Percentiles rank a stretch among this genome's conserved stretches.
These are phyloP conservation scores for Candida sanyaensis DNA, from an alignment of 1,139 yeast species.

Conservation along the genomic window DNA sequence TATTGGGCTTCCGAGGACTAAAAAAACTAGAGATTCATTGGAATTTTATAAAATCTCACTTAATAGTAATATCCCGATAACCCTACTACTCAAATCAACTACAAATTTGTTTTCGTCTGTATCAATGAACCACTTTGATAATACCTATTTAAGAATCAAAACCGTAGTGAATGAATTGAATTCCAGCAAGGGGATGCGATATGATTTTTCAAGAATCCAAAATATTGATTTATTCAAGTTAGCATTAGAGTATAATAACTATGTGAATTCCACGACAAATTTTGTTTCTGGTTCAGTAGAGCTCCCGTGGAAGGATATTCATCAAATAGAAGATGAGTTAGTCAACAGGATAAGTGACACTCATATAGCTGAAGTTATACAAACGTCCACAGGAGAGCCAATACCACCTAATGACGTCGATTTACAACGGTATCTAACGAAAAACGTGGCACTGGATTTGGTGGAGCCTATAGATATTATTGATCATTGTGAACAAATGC, in stretches of 20 bases:
- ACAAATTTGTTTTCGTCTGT: slow-evolving; percentile 31
- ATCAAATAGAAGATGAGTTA: slow-evolving; percentile 8
- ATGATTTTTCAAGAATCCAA: slow-evolving; percentile 3
- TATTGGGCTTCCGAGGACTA: slow-evolving; percentile 15
- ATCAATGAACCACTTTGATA: slow-evolving; percentile 27
- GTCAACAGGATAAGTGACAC: slow-evolving; percentile 2
- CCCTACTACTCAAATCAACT: slow-evolving; percentile 31
- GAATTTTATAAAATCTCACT: slow-evolving; percentile 33
- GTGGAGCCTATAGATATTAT: background rate
- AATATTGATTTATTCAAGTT: slow-evolving; percentile 31
- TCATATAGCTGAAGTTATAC: background rate
- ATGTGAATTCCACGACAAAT: background rate
- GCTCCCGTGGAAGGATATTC: slow-evolving; percentile 12
- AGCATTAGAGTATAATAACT: slow-evolving; percentile 20
- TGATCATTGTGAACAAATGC: slow-evolving; percentile 15
- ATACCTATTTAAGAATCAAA: slow-evolving; percentile 16
- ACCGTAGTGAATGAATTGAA: background rate
- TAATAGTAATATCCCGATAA: slow-evolving; percentile 29
- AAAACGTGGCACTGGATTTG: background rate
- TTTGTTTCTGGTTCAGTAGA: background rate
- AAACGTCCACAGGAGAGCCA: background rate
- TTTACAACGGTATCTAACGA: background rate
- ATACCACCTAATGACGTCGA: background rate
- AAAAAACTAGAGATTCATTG: slow-evolving; percentile 20
- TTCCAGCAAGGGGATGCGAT: background rate